Conservation (phyloP, 2,329 filamentous ascomycete genomes). For the Periconia sp. region DNA sequence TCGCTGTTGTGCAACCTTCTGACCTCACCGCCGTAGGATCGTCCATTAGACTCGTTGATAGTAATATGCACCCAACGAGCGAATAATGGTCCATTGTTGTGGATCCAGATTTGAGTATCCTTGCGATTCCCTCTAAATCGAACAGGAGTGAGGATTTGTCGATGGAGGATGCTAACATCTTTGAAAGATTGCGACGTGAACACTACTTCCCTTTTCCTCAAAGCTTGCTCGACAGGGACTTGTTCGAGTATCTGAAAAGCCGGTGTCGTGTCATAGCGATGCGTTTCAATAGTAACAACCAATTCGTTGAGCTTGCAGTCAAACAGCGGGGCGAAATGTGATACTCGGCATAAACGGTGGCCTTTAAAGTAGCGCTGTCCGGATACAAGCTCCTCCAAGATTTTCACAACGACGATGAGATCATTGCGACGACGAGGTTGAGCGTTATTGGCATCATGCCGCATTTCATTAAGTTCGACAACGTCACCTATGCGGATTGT, state of each 20-base stretch:
- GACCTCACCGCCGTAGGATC: constrained; percentile 14
- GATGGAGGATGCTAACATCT: constrained; percentile 3
- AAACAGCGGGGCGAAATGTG: constrained; percentile 20
- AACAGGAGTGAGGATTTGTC: constrained; percentile 1
- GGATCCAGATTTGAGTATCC: constrained; percentile 9
- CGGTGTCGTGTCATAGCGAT: constrained; percentile 9
- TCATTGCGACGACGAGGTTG: constrained; percentile 13
- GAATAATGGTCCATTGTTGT: constrained; percentile 10
- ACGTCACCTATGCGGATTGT: not conserved
- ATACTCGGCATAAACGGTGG: constrained; percentile 16
- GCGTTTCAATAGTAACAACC: constrained; percentile 15
- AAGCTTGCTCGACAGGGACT: constrained; percentile 10
- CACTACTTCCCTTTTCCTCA: not conserved
- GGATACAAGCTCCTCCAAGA: constrained; percentile 18
- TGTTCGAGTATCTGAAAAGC: constrained; percentile 17
- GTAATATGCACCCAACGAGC: constrained; percentile 14
- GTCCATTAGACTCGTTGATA: constrained; percentile 7
- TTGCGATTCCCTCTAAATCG: not conserved
- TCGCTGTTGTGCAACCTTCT: constrained; percentile 13
- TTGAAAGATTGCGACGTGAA: not conserved
- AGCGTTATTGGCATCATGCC: not conserved
- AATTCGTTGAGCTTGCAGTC: constrained; percentile 28
- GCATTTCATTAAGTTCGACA: not conserved
- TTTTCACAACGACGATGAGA: constrained; percentile 21
- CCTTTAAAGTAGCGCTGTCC: constrained; percentile 22